phyloP scores from a whole-genome alignment of 148 eudicot species.

The Cornus florida region DNA sequence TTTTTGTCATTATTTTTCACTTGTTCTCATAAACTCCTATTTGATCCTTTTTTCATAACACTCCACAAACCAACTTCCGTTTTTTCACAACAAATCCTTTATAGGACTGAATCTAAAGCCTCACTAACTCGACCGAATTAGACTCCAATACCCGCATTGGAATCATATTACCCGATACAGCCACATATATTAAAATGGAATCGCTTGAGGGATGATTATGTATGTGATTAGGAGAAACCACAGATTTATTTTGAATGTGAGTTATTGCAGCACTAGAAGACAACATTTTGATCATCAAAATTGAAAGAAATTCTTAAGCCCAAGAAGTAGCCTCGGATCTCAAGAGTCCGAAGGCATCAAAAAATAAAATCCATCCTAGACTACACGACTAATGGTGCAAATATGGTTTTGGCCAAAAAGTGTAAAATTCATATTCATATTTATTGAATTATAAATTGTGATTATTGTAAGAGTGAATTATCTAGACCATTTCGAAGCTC shows the following conservation, averaged over 20 bases:
- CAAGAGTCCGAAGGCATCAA: too few relatives aligned
- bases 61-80: constrained; percentile 77
- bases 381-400: too few relatives aligned
- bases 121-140: constrained; percentile 78
- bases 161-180: constrained; percentile 58
- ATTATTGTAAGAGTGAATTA: too few relatives aligned
- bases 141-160: constrained; percentile 69
- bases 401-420: too few relatives aligned
- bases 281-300: constrained; percentile 51
- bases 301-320: constrained; percentile 13
- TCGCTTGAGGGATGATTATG: constrained; percentile 40
- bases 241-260: constrained; percentile 49
- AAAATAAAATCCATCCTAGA: too few relatives aligned
- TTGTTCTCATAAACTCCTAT: too few relatives aligned
- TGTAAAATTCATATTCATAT: too few relatives aligned
- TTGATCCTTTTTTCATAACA: too few relatives aligned
- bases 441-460: too few relatives aligned
- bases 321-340: too few relatives aligned
- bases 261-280: constrained; percentile 67
- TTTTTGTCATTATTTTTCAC: too few relatives aligned
- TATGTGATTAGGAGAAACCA: constrained; percentile 34
- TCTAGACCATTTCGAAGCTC: too few relatives aligned
- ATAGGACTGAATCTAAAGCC: constrained; percentile 60
- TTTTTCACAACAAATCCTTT: constrained; percentile 72
- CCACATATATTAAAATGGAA: constrained; percentile 53